Conservation (phyloP, 2,329 filamentous ascomycete species). For the Hypoxylon sp. region DNA sequence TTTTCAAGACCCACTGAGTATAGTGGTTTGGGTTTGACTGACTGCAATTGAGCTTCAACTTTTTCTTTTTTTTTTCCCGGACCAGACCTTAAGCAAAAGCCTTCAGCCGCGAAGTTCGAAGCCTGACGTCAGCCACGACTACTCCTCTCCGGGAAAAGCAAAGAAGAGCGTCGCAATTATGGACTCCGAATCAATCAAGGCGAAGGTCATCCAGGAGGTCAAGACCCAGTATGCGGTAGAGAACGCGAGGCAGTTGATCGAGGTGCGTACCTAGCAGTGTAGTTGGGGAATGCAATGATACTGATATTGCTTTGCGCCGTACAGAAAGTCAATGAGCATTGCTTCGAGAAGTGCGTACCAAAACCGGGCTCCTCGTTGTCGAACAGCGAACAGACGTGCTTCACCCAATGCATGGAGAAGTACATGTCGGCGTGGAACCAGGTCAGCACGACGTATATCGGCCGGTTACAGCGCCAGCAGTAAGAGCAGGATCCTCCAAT, state of each 20-base stretch:
- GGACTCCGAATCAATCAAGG: constrained; percentile 70
- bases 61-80: constrained; percentile 32
- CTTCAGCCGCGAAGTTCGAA: background rate
- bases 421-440: constrained; percentile 85
- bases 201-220: constrained; percentile 73
- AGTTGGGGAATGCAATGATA: background rate
- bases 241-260: constrained; percentile 77
- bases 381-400: constrained; percentile 75
- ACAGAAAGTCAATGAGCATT: constrained; percentile 84
- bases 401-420: constrained; percentile 84
- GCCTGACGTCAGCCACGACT: constrained; percentile 6
- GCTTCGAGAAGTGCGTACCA: constrained; percentile 81
- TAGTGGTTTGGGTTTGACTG: no score
- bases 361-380: constrained; percentile 76
- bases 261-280: constrained; percentile 60
- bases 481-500: constrained; percentile 2
- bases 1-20: constrained; percentile 7
- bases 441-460: constrained; percentile 76
- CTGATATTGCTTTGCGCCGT: background rate
- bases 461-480: constrained; percentile 69
- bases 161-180: constrained; percentile 54
- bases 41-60: constrained; percentile 38
- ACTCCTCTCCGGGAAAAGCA: background rate
- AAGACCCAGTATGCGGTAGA: constrained; percentile 72
- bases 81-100: constrained; percentile 7